Base-by-base conservation (phyloP, 768 basidiomycete species). In the Suillus alpinus region DNA sequence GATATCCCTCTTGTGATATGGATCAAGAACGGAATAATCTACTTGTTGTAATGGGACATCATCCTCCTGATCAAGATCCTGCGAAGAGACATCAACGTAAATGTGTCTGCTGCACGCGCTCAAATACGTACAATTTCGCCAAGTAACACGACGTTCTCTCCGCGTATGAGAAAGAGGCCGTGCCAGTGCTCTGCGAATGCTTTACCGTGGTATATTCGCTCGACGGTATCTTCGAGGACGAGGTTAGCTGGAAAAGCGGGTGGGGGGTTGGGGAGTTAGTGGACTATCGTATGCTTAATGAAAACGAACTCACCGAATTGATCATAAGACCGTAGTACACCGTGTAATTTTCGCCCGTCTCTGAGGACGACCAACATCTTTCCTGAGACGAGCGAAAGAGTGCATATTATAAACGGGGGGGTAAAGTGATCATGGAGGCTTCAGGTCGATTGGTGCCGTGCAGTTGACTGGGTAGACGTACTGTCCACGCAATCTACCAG, bases 401-500 rank as follows among this genome's bases (percentile, higher is more conserved):
- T 66, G 64, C 37, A 55, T 29, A 71, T 64, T 53, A 65, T 56
- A 41, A 57, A 64, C 50, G 60, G 56, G 53, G 36, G 52, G 56
- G 53, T 46, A 67, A 66, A 64, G 65, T 67, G 72, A 80, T 79
- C 76, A 78, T 81, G 79, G 78, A 80, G 71, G 64, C 78, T 75
- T 78, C 78, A 75, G 78, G 69, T 67, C 58, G 79, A 69, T 75
- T 67, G 78, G 78, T 80, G 80, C 82, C 75, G 77, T 69, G 63
- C 69, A 75, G 69, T 68, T 74, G 75, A 75, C 70, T 76, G 67
- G 80, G 82, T 77, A 85, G 84, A 92, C 97, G 89, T 88, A 99
- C 97, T 97, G 89, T 99, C 97, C 80, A 99, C 97, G 77, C 94
- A 94, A 84, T 98, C 97, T 76, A 98, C 92, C 66, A 99, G 86